Percentiles rank a stretch among this genome's conserved stretches.
Conservation (phyloP, 371 early-diverging fungal species). For the Hamiltosporidium tvaerminnensis region DNA sequence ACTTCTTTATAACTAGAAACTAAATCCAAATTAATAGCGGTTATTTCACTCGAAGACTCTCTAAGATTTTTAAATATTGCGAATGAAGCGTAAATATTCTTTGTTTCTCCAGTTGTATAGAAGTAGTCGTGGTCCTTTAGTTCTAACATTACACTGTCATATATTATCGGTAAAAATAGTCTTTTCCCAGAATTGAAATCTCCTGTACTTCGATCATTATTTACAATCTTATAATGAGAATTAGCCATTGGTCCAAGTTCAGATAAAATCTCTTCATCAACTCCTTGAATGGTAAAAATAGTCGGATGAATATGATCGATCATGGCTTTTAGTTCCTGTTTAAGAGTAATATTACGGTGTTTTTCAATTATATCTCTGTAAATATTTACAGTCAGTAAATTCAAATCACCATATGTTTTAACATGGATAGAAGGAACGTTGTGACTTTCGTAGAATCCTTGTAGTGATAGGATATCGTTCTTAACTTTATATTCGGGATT, state of each 20-base stretch:
- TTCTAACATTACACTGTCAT: not conserved
- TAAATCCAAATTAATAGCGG: conserved; percentile 4
- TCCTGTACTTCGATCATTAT: not conserved
- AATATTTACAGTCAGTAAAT: conserved; percentile 3
- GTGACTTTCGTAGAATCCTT: not conserved
- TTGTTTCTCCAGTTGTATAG: not conserved
- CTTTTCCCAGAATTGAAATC: not conserved
- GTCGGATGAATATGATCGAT: conserved; percentile 5
- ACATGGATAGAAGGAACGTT: not conserved
- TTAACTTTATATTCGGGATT: not conserved
- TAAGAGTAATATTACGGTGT: not conserved
- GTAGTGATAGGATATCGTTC: too few species aligned
- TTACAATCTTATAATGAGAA: conserved; percentile 4
- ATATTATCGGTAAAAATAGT: not conserved
- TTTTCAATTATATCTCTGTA: not conserved
- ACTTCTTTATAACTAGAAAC: not conserved
- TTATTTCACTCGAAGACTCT: not conserved
- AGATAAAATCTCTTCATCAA: not conserved
- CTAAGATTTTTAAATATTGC: not conserved
- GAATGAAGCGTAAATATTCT: conserved; percentile 1
- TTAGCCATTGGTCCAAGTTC: too few species aligned
- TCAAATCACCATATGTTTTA: conserved; percentile 1
- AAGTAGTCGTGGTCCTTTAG: conserved; percentile 1
- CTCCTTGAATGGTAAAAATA: conserved; percentile 1
- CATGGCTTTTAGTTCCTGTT: not conserved